A percentile compares a stretch with the other conserved stretches of the same genome.
phyloP scores from a whole-genome alignment of 2,329 filamentous ascomycete species.

The Claviceps maximensis region DNA sequence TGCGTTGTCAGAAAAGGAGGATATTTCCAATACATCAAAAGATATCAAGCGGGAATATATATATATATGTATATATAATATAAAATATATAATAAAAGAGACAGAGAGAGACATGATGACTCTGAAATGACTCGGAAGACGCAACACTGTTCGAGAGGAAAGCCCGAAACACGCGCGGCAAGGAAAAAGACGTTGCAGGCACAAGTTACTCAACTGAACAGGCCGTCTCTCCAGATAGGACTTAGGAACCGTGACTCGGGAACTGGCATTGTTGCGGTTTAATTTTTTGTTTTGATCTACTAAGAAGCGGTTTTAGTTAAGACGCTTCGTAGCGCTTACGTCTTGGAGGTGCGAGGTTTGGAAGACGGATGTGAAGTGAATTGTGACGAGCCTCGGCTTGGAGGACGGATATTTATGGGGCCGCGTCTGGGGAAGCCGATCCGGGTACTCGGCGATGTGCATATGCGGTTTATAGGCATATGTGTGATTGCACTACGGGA shows the following conservation, averaged over 20 bases:
- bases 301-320: no score
- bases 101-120: background rate
- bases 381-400: background rate
- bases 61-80: no score
- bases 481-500: no score
- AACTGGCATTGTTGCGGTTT: slow-evolving; percentile 43
- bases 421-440: background rate
- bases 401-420: background rate
- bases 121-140: no score
- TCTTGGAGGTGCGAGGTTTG: background rate
- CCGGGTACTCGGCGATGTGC: background rate
- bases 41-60: no score
- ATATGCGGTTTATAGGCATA: background rate
- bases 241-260: slow-evolving; percentile 66
- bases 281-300: background rate
- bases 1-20: background rate
- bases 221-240: slow-evolving; percentile 71
- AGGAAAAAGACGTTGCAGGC: background rate
- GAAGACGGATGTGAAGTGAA: background rate
- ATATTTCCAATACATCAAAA: background rate
- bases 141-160: no score
- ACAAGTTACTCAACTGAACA: slow-evolving; percentile 50
- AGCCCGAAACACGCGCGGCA: no score
- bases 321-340: no score
- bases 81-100: no score